Percentiles rank a stretch among this genome's conserved stretches.
Conservation (phyloP, 2,329 filamentous ascomycete genomes). For the Hypoxylon sp. region DNA sequence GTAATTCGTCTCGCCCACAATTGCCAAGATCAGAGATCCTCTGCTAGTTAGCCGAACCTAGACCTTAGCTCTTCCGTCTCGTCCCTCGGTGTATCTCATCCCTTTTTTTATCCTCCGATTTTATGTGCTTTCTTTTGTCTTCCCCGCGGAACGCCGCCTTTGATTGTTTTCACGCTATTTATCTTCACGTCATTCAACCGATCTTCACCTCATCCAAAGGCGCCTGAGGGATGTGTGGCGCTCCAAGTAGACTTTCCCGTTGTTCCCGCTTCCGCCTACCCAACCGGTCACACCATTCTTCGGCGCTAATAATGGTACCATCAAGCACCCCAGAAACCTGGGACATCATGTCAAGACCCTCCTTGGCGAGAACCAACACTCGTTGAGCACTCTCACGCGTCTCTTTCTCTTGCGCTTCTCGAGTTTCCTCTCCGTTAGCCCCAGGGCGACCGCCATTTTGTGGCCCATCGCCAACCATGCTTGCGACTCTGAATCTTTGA, state of each 20-base stretch:
- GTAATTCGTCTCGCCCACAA: conserved; percentile 29
- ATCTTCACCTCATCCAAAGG: conserved; percentile 49
- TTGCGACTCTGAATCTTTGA: conserved; percentile 83
- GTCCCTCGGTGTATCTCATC: conserved; percentile 25
- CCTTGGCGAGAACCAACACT: conserved; percentile 87
- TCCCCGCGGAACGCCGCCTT: conserved; percentile 39
- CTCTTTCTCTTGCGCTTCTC: conserved; percentile 60
- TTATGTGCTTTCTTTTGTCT: conserved; percentile 47
- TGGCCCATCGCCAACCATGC: conserved; percentile 60
- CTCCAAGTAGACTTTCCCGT: conserved; percentile 48
- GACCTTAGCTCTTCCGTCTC: conserved; percentile 28
- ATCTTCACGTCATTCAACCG: conserved; percentile 43
- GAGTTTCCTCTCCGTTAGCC: conserved; percentile 55
- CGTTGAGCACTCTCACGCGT: conserved; percentile 76
- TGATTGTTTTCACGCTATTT: conserved; percentile 42
- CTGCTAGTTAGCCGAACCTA: conserved; percentile 31
- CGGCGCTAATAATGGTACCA: conserved; percentile 89
- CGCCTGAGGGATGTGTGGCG: conserved; percentile 35
- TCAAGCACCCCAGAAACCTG: conserved; percentile 91
- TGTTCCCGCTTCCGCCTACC: conserved; percentile 65
- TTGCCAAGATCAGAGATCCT: conserved; percentile 28
- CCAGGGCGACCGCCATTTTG: conserved; percentile 49
- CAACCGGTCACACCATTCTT: conserved; percentile 89
- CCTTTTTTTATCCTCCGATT: conserved; percentile 33
- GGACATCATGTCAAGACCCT: conserved; percentile 93